These are phyloP conservation scores for Sarcomyxa edulis DNA, from an alignment of 768 basidiomycete species.

Conservation along the genomic window DNA sequence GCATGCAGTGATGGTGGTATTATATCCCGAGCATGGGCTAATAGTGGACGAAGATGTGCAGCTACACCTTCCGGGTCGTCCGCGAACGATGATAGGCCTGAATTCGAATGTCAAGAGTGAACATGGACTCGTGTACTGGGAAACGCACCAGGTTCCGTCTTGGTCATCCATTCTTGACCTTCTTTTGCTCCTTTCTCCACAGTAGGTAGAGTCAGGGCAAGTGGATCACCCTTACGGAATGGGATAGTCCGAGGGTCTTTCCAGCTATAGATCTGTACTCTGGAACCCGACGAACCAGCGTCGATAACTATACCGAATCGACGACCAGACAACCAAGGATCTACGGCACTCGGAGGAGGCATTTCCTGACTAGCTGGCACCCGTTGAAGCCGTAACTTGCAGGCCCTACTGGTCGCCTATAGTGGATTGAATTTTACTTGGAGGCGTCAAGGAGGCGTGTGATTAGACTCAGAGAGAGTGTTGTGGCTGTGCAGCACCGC, in stretches of 20 bases:
- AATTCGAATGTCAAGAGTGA: conserved; percentile 4
- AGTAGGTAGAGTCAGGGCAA: conserved; percentile 60
- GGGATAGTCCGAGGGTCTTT: conserved; percentile 59
- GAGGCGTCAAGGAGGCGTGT: too few species aligned
- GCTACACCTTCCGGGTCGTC: conserved; percentile 65
- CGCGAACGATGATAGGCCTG: conserved; percentile 85
- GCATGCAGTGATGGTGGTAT: conserved; percentile 84
- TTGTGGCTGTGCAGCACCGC: too few species aligned
- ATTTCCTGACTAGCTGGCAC: conserved; percentile 27
- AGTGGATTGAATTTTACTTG: too few species aligned
- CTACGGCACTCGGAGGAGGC: conserved; percentile 68
- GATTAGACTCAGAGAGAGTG: too few species aligned
- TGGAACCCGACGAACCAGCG: conserved; percentile 95
- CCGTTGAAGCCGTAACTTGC: too few species aligned
- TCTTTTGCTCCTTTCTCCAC: conserved; percentile 88
- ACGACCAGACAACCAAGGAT: conserved; percentile 74
- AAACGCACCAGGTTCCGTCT: conserved; percentile 87
- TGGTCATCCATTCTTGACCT: conserved; percentile 82
- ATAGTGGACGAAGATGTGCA: conserved; percentile 73
- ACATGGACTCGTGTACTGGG: neutral
- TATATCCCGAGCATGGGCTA: conserved; percentile 74
- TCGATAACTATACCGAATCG: conserved; percentile 95
- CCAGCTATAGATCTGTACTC: conserved; percentile 98
- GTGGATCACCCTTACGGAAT: conserved; percentile 47
- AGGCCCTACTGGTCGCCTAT: too few species aligned